Conservation (phyloP, 208 protist genomes). For the Acanthamoeba quina region DNA sequence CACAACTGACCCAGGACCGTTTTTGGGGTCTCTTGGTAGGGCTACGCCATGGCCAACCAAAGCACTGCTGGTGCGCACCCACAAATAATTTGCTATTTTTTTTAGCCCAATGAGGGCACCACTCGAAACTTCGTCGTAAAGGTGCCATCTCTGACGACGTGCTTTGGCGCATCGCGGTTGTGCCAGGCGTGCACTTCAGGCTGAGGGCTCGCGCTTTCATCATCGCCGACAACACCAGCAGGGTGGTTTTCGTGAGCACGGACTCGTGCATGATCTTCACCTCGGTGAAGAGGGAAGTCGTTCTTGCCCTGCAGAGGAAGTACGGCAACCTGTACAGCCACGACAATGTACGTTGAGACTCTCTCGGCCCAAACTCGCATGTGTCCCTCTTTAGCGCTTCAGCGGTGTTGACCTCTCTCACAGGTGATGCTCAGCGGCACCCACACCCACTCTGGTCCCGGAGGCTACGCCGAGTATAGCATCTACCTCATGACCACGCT, state of each 20-base stretch:
- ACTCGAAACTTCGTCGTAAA: background rate
- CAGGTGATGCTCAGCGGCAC: constrained; percentile 76
- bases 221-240: constrained; percentile 76
- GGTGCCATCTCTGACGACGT: background rate
- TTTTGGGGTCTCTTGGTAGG: background rate
- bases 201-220: constrained; percentile 82
- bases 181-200: constrained; percentile 80
- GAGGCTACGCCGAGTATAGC: constrained; percentile 60
- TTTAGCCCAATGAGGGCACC: too few species aligned
- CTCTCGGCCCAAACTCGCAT: too few species aligned
- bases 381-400: too few species aligned
- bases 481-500: constrained; percentile 79
- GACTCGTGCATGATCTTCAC: constrained; percentile 85
- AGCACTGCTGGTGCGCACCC: constrained; percentile 45
- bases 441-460: constrained; percentile 86
- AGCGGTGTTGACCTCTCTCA: background rate
- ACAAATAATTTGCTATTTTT: background rate
- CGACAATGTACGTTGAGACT: constrained; percentile 74
- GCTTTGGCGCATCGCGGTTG: background rate
- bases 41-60: constrained; percentile 81
- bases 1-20: background rate
- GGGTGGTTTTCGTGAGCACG: constrained; percentile 81
- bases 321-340: constrained; percentile 78
- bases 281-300: constrained; percentile 80
- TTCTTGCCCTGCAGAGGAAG: constrained; percentile 71